Evolutionary conservation across 2,329 filamentous ascomycete genomes (phyloP), one percentile per base, ranked within the genome.

Genomic region (Fusarium pininemorale): DNA sequence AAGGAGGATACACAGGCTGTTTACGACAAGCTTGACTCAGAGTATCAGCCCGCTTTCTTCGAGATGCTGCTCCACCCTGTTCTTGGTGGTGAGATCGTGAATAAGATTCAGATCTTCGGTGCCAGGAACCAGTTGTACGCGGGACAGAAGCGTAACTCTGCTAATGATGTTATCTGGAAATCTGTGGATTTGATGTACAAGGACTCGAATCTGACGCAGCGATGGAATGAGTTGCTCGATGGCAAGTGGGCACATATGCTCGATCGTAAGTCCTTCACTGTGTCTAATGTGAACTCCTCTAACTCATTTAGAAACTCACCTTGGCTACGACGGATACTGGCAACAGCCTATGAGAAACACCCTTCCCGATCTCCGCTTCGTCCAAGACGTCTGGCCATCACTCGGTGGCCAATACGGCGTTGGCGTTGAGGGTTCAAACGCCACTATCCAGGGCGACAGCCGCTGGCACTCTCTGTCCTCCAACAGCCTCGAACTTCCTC

Each of bases 321-420:
- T 89, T 14, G 87, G 87, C 26, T 89, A 87, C 53, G 83, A 88
- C 59, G 85, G 84, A 1, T 79, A 80, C 79, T 89, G 91, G 91
- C 92, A 94, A 81, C 91, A 93, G 79, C 91, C 92, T 3, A 93
- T 93, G 91, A 85, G 91, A 39, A 92, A 94, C 77, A 87, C 87
- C 0, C 86, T 92, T 3, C 91, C 91, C 0, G 86, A 88, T 11
- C 65, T 80, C 26, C 53, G 70, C 8, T 80, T 75, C n/a, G 77
- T 80, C 7, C 79, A 80, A 24, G 92, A 13, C 86, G 90, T 61
- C 83, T 94, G 63, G 90, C 91, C 28, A 83, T 94, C 50, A 84
- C 72, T 76, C 26, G 75, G 85, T 53, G 81, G 81, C 0, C 78
- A 82, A n/a, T 81, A 81, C 58, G 81, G 81, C 0, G 53, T 83